phyloP scores from a whole-genome alignment of 352 stramenopile species.

The Blastocystis sp. region DNA sequence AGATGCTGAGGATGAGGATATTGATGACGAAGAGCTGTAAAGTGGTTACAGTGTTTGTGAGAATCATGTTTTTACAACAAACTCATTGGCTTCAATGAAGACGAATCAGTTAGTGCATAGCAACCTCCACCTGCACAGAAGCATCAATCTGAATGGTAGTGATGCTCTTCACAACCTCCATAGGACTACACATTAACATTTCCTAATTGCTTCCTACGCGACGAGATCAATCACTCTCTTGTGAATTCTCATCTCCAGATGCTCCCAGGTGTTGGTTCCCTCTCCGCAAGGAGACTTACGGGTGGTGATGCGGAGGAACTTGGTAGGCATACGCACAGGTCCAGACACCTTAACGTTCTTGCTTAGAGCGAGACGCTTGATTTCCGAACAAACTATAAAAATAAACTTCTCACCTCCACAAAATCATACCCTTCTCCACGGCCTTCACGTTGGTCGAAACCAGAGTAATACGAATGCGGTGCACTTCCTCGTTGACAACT shows the following conservation, averaged over 20 bases:
- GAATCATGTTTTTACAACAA: conserved; percentile 12
- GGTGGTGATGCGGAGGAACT: conserved; percentile 93
- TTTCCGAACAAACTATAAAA: conserved; percentile 83
- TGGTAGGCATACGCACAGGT: conserved; percentile 95
- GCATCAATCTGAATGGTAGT: conserved; percentile 80
- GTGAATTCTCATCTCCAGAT: conserved; percentile 96
- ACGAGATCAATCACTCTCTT: conserved; percentile 98
- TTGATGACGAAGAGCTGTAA: conserved; percentile 64
- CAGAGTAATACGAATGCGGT: conserved; percentile 97
- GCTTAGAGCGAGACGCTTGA: conserved; percentile 91
- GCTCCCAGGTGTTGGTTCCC: conserved; percentile 84
- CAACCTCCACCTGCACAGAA: conserved; percentile 53
- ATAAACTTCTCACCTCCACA: not conserved
- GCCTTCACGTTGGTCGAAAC: conserved; percentile 97
- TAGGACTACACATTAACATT: conserved; percentile 68
- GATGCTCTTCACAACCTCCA: conserved; percentile 98
- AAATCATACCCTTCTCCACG: conserved; percentile 84
- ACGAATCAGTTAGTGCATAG: conserved; percentile 27
- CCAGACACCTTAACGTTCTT: conserved; percentile 95
- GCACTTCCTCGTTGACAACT: conserved; percentile 69
- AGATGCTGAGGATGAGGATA: conserved; percentile 62
- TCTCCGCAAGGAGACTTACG: conserved; percentile 93
- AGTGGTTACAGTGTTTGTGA: not conserved
- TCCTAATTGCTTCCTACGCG: conserved; percentile 66
- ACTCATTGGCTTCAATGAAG: not conserved